Evolutionary conservation across 441 rosid genomes (phyloP).

Genomic region (Kokia cookei): DNA sequence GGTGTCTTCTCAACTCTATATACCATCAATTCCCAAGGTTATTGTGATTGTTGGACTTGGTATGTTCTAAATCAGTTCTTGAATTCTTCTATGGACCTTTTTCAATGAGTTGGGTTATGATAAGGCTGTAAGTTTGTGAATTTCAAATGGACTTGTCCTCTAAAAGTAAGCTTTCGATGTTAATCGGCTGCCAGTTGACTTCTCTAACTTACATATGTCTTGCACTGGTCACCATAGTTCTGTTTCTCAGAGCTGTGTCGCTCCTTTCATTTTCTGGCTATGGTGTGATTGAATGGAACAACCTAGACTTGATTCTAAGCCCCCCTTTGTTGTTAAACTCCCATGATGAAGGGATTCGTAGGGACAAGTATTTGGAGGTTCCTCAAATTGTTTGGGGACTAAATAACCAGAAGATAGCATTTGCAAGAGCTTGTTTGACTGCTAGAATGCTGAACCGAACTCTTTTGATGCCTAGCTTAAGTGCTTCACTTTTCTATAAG

Average conservation of each 20-base stretch:
- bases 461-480: conserved; percentile 87
- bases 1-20: background rate
- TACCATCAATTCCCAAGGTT: background rate
- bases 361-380: conserved; percentile 66
- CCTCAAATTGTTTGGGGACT: conserved; percentile 98
- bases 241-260: conserved; percentile 42
- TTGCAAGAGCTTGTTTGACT: conserved; percentile 93
- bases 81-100: background rate
- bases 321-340: conserved; percentile 19
- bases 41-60: background rate
- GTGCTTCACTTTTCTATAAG: conserved; percentile 92
- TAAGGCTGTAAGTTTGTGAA: conserved; percentile 1
- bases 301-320: conserved; percentile 12
- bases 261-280: conserved; percentile 33
- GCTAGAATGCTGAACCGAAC: conserved; percentile 83
- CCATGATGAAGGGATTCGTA: conserved; percentile 30
- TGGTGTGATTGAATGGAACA: conserved; percentile 14
- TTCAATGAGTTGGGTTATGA: conserved; percentile 4
- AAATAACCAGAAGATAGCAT: conserved; percentile 95
- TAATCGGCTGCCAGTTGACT: conserved; percentile 27
- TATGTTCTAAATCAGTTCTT: conserved; percentile 4
- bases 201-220: conserved; percentile 50
- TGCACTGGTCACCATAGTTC: conserved; percentile 36
- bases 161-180: conserved; percentile 32
- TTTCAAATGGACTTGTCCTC: conserved; percentile 42